Evolutionary conservation across 805 yeast species (phyloP).

Genomic region (Kodamaea jinghongensis): DNA sequence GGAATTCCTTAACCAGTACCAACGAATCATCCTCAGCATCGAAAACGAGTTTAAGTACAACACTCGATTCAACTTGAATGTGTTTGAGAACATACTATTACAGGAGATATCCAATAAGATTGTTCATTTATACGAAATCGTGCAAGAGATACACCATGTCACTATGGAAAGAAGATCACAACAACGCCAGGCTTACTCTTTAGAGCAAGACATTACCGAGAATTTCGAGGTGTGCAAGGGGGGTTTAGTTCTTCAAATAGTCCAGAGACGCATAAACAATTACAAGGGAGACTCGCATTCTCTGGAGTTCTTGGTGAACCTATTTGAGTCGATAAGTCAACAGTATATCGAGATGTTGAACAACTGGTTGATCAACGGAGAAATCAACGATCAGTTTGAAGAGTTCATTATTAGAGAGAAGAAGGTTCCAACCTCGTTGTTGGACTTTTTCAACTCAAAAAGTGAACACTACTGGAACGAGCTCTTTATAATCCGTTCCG

Average conservation of each 20-base stretch:
- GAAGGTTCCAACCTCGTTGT: slow-evolving; percentile 23
- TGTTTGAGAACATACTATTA: slow-evolving; percentile 43
- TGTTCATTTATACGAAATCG: slow-evolving; percentile 57
- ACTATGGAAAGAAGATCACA: slow-evolving; percentile 30
- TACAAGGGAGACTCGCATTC: slow-evolving; percentile 66
- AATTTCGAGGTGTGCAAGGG: slow-evolving; percentile 68
- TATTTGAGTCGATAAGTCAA: slow-evolving; percentile 58
- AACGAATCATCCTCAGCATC: slow-evolving; percentile 36
- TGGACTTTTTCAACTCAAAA: slow-evolving; percentile 30
- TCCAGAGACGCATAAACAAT: slow-evolving; percentile 55
- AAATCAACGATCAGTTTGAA: slow-evolving; percentile 70
- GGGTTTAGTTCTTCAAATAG: slow-evolving; percentile 62
- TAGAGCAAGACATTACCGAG: slow-evolving; percentile 40
- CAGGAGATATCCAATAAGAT: slow-evolving; percentile 33
- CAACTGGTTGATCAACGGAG: slow-evolving; percentile 77
- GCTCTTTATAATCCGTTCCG: slow-evolving; percentile 68
- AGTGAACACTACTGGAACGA: slow-evolving; percentile 72
- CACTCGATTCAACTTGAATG: slow-evolving; percentile 54
- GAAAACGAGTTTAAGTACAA: slow-evolving; percentile 53
- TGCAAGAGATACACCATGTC: slow-evolving; percentile 48
- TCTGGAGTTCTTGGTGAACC: slow-evolving; percentile 45
- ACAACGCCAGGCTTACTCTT: slow-evolving; percentile 27
- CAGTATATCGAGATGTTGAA: slow-evolving; percentile 69
- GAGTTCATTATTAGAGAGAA: slow-evolving; percentile 74
- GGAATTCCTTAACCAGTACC: slow-evolving; percentile 25